Percentiles rank a stretch among this genome's conserved stretches.
These are phyloP conservation scores for Fagopyrum tataricum DNA, from an alignment of 148 eudicot species.

Conservation along the genomic window DNA sequence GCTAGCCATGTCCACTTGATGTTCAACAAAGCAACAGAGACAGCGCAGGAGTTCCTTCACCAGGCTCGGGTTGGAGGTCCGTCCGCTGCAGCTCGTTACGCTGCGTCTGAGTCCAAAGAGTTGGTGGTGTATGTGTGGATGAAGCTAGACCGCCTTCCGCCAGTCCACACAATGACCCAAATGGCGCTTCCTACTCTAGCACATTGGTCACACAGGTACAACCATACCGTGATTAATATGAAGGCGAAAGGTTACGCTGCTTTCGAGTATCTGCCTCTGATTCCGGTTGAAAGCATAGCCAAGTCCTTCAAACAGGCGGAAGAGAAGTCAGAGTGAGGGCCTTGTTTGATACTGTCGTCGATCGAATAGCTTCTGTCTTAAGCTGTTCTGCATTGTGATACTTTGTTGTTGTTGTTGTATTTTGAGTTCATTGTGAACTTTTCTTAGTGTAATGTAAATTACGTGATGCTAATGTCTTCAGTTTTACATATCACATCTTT, in stretches of 20 bases:
- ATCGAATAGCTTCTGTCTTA: too few species aligned
- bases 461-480: too few species aligned
- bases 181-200: constrained; percentile 40
- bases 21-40: constrained; percentile 21
- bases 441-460: too few species aligned
- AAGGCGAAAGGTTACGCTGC: constrained; percentile 31
- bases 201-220: constrained; percentile 47
- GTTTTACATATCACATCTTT: too few species aligned
- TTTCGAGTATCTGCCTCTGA: constrained; percentile 35
- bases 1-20: constrained; percentile 18
- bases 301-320: constrained; percentile 41
- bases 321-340: constrained; percentile 16
- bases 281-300: constrained; percentile 50
- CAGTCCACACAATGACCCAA: constrained; percentile 32
- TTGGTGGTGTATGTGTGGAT: constrained; percentile 30
- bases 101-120: constrained; percentile 22
- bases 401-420: not conserved
- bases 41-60: constrained; percentile 26
- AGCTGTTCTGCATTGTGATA: not conserved
- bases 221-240: constrained; percentile 21
- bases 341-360: not conserved
- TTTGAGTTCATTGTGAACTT: too few species aligned
- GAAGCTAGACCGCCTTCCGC: constrained; percentile 26
- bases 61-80: constrained; percentile 40
- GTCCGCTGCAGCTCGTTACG: constrained; percentile 31